Evolutionary conservation across 2,329 filamentous ascomycete species (phyloP).

Genomic region (Nemania sp.): DNA sequence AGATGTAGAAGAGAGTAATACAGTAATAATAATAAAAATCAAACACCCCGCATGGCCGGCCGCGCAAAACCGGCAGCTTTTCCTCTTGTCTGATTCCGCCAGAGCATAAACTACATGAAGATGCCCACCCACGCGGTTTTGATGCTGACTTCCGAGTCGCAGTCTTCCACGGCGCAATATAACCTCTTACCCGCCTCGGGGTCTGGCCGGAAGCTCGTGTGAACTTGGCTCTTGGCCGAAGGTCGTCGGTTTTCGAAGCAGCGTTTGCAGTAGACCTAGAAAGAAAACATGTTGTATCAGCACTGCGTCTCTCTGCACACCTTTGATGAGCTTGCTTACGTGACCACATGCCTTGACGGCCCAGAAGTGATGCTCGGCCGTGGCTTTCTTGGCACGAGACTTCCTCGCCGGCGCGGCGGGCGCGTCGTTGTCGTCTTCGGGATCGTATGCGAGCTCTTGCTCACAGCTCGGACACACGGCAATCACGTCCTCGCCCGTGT

Average conservation of each 20-base stretch:
- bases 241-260: slow-evolving; percentile 63
- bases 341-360: slow-evolving; percentile 89
- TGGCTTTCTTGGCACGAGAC: slow-evolving; percentile 53
- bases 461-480: slow-evolving; percentile 87
- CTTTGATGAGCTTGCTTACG: slow-evolving; percentile 56
- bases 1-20: neutral
- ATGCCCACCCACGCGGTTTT: slow-evolving; percentile 64
- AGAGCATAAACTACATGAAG: slow-evolving; percentile 22
- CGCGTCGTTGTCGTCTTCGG: slow-evolving; percentile 45
- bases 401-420: slow-evolving; percentile 44
- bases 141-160: slow-evolving; percentile 55
- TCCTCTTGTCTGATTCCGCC: neutral
- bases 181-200: slow-evolving; percentile 44
- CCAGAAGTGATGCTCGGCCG: slow-evolving; percentile 85
- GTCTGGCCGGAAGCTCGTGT: slow-evolving; percentile 46
- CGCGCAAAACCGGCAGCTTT: neutral
- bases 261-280: slow-evolving; percentile 64
- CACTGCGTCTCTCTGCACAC: slow-evolving; percentile 5
- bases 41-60: neutral
- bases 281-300: slow-evolving; percentile 3
- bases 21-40: neutral
- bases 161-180: slow-evolving; percentile 62
- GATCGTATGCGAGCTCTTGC: slow-evolving; percentile 78
- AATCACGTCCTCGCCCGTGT: slow-evolving; percentile 71
- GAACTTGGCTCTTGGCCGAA: slow-evolving; percentile 39